These are phyloP conservation scores for Kwoniella dendrophila DNA, from an alignment of 768 basidiomycete genomes.

Conservation along the genomic window DNA sequence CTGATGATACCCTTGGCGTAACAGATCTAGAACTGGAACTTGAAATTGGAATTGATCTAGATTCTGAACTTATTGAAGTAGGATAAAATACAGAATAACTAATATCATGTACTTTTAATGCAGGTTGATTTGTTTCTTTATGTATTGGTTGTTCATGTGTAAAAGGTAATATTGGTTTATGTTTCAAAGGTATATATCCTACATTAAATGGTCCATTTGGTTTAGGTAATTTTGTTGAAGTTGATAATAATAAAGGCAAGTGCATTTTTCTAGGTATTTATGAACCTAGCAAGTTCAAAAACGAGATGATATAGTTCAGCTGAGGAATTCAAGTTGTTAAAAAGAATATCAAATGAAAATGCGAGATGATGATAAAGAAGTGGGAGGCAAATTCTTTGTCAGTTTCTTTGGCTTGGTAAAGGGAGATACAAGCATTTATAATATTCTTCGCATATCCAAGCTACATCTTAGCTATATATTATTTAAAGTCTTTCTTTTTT, in stretches of 20 bases:
- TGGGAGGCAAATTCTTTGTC: too few relatives aligned
- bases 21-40: too few relatives aligned
- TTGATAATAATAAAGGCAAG: conserved; percentile 30
- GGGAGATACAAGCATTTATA: too few relatives aligned
- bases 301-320: neutral
- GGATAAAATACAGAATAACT: conserved; percentile 43
- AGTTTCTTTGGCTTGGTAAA: too few relatives aligned
- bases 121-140: conserved; percentile 12
- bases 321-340: neutral
- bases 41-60: too few relatives aligned
- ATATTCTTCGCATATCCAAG: too few relatives aligned
- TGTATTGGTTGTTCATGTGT: conserved; percentile 21
- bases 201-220: conserved; percentile 29
- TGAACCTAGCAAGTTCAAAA: neutral
- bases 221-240: conserved; percentile 29
- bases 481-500: too few relatives aligned
- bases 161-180: conserved; percentile 22
- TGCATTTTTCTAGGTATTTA: conserved; percentile 13
- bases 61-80: too few relatives aligned
- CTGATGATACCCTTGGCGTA: too few relatives aligned
- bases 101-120: conserved; percentile 26
- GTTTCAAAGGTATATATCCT: conserved; percentile 34
- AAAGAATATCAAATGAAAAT: too few relatives aligned
- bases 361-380: too few relatives aligned
- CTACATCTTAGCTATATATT: too few relatives aligned